Base-by-base conservation (phyloP, 2,329 filamentous ascomycete genomes). In the Diaporthe caulivora region DNA sequence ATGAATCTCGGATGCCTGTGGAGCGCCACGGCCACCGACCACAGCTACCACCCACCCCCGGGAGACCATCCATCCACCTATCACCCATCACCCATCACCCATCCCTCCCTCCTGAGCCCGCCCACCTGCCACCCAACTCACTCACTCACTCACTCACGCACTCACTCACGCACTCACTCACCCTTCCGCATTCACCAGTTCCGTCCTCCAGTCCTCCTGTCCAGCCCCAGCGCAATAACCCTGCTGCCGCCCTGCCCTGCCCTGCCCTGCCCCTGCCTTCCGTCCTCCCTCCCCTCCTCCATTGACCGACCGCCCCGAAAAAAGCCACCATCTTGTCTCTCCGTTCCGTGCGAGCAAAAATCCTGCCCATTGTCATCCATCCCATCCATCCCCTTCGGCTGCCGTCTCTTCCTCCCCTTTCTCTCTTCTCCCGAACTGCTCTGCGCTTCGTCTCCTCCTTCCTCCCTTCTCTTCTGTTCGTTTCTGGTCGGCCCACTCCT, bases 211-310 rank as follows among this genome's bases (percentile, higher is more conserved):
- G 34, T 5, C 34, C n/a, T 55, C 49, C 37, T 31, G 55, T 24
- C 31, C 65, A 69, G 51, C 73, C 73, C 72, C 74, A 34, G 74
- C 55, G 73, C 70, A 34, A 9, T 74, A 72, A 75, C 73, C 34
- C 18, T 18, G 18, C 76, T 75, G 77, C 75, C 76, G 77, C 34
- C 9, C 34, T 9, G 34, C 75, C 34, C 76, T 72, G 75, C 47
- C 57, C 57, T 62, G 55, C 44, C 53, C 68, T 60, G 40, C 26
- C 68, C 51, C 70, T 54, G 57, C 51, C 57, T 26, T 75, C 71
- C 72, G 70, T 70, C 76, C 76, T 76, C 71, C 73, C 76, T 76
- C 73, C 74, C 74, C 74, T 74, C 75, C 76, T 75, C 67, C 75
- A 64, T 69, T 71, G 73, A 74, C 76, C 71, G 76, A 70, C 75